Evolutionary conservation across 192 early-diverging fungal species (phyloP).

Genomic region (Gamsiella multidivaricata): DNA sequence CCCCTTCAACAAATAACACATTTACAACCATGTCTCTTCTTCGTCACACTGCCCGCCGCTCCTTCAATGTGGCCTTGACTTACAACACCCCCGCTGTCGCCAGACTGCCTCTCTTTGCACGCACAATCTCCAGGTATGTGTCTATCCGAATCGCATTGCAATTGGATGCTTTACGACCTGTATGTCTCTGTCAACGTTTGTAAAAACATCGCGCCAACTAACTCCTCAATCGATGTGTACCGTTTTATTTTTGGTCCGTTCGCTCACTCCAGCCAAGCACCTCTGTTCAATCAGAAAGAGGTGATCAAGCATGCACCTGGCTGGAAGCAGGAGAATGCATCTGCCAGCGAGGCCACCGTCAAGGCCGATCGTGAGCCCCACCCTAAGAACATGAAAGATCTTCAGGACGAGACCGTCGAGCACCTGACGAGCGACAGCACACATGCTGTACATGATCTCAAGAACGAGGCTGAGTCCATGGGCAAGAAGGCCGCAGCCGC

Average conservation of each 20-base stretch:
- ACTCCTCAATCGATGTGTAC: neutral
- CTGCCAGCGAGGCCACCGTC: conserved; percentile 31
- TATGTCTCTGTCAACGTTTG: neutral
- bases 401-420: conserved; percentile 28
- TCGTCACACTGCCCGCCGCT: conserved; percentile 27
- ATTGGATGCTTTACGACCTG: neutral
- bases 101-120: conserved; percentile 14
- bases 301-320: conserved; percentile 42
- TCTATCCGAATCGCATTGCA: no score
- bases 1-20: neutral
- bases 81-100: conserved; percentile 5
- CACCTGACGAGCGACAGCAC: conserved; percentile 8
- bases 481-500: no score
- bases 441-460: neutral
- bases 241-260: neutral
- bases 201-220: neutral
- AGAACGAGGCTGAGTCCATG: conserved; percentile 1
- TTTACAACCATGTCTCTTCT: conserved; percentile 39
- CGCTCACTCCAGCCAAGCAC: neutral
- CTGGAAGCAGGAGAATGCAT: conserved; percentile 35
- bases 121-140: conserved; percentile 31
- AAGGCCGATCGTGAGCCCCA: conserved; percentile 42
- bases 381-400: conserved; percentile 2
- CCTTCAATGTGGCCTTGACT: conserved; percentile 6
- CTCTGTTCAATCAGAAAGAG: conserved; percentile 1